Base-by-base conservation (phyloP, 345 rosid species). In the Salix exigua region DNA sequence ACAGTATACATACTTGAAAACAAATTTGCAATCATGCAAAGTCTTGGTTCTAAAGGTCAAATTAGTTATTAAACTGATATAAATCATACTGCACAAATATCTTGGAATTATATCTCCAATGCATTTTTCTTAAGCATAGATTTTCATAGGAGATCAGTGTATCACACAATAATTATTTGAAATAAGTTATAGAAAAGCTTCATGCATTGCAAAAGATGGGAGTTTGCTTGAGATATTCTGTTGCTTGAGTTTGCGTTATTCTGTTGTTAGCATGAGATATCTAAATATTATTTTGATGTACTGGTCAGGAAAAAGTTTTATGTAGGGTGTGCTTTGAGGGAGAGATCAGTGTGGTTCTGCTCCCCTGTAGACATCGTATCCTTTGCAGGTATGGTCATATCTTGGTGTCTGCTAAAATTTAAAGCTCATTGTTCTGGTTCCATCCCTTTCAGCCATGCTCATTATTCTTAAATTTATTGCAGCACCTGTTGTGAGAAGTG, bases 251-350 rank as follows among this genome's bases (percentile, higher is more conserved):
- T 53, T 48, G 12, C 35, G 6, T 67, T 7, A 23, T 38, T 21
- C 42, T 11, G 16, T 53, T 18, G 25, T 40, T 26, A 25, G 6
- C 33, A n/a, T 37, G 68, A 30, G 72, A 67, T 35, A 2, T 25
- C 55, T 75, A 25, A 23, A 30, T 51, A 13, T 69, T 72, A 10
- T 73, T 67, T 46, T 50, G 30, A 5, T 44, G 38, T 70, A 53
- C 23, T 78, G 64, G 77, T 65, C 93, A 96, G 99, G 99, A 96
- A 83, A 96, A 93, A 80, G 97, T 96, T 18, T 71, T 96, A 62
- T 96, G 99, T 79, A 89, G 96, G 83, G 88, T 96, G 72, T 96
- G 99, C 85, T 96, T 93, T 48, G 98, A 92, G 87, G 83, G 91
- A 79, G 97, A 93, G 74, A 96, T 96, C 69, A 88, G 91, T 42